A percentile compares a stretch with the other conserved stretches of the same genome.
These are phyloP conservation scores for Pseudohalonectria lignicola DNA, from an alignment of 2,329 filamentous ascomycete species.

Conservation along the genomic window DNA sequence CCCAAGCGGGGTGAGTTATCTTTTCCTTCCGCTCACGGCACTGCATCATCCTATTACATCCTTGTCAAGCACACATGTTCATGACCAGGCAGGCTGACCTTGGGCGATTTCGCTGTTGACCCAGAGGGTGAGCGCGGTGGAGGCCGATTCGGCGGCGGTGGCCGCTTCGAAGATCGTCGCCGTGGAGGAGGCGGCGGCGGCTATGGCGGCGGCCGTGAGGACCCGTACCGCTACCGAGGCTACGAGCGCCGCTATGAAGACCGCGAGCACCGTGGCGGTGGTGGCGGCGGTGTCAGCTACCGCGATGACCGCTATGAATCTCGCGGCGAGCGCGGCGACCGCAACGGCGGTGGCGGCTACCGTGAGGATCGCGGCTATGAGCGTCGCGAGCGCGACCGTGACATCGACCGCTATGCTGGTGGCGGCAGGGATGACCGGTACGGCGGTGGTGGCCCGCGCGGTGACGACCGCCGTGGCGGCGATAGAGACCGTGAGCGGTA, in stretches of 20 bases:
- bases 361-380: conserved; percentile 35
- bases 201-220: conserved; percentile 37
- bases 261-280: conserved; percentile 24
- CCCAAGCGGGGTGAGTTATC: conserved; percentile 79
- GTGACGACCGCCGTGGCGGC: conserved; percentile 35
- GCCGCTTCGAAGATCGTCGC: conserved; percentile 54
- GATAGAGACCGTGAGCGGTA: conserved; percentile 18
- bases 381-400: conserved; percentile 32
- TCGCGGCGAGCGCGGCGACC: conserved; percentile 3
- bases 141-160: conserved; percentile 34
- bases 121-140: conserved; percentile 43
- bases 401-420: conserved; percentile 28
- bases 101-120: conserved; percentile 25
- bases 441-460: conserved; percentile 19
- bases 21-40: not conserved
- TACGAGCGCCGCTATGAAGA: conserved; percentile 15
- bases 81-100: conserved; percentile 1
- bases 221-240: conserved; percentile 45
- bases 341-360: not conserved
- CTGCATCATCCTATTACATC: too few relatives aligned
- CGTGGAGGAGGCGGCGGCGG: conserved; percentile 39
- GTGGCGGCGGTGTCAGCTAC: conserved; percentile 14
- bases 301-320: conserved; percentile 4
- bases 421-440: conserved; percentile 31
- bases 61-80: not conserved